These are phyloP conservation scores for Pseudohalonectria lignicola DNA, from an alignment of 2,329 filamentous ascomycete species.

Conservation along the genomic window DNA sequence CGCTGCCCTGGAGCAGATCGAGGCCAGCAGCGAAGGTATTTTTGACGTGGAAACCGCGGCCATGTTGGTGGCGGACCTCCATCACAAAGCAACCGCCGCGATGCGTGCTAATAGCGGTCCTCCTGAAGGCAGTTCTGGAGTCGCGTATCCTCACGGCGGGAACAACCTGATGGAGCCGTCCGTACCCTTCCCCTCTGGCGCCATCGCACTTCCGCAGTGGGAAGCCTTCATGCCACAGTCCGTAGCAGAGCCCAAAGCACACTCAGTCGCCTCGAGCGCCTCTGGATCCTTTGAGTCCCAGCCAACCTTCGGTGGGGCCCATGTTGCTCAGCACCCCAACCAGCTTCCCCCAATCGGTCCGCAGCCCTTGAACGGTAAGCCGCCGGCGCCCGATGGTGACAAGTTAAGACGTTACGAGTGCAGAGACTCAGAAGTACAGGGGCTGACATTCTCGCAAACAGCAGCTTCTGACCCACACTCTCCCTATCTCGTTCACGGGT, in stretches of 20 bases:
- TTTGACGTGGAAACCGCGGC: constrained; percentile 96
- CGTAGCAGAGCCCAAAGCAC: constrained; percentile 61
- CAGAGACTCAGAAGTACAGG: no score
- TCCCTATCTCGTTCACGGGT: constrained; percentile 41
- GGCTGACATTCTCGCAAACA: no score
- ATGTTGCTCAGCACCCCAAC: constrained; percentile 43
- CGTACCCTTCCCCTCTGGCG: constrained; percentile 65
- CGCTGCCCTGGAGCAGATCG: constrained; percentile 81
- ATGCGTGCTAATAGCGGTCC: constrained; percentile 47
- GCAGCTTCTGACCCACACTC: no score
- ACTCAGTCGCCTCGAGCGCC: constrained; percentile 57
- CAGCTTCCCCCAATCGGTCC: constrained; percentile 61
- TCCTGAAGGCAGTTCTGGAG: constrained; percentile 47
- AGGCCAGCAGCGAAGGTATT: constrained; percentile 78
- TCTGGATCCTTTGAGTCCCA: constrained; percentile 59
- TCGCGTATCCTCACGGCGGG: constrained; percentile 63
- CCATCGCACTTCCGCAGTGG: constrained; percentile 81
- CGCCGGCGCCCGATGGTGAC: no score
- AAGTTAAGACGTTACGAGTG: no score
- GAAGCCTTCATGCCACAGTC: constrained; percentile 71
- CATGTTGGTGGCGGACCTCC: constrained; percentile 96
- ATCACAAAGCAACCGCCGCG: constrained; percentile 78
- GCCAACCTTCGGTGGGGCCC: constrained; percentile 48
- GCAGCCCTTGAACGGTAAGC: constrained; percentile 40
- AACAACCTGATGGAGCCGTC: constrained; percentile 66